Evolutionary conservation across 2,329 filamentous ascomycete genomes (phyloP).

Genomic region (Pseudofabraea citricarpa): DNA sequence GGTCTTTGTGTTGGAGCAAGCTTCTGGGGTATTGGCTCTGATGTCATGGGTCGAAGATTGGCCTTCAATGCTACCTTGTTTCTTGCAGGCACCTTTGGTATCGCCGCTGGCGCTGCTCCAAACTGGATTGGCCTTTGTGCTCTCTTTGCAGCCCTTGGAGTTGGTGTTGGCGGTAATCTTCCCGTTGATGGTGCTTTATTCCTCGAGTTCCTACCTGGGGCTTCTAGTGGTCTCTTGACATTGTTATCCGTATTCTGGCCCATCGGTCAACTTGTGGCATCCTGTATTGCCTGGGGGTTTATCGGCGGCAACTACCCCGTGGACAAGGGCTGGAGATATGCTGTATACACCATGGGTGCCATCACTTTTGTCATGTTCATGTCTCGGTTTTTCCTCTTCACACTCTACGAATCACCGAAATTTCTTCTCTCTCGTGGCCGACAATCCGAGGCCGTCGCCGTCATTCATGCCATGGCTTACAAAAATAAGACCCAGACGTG

Average conservation of each 20-base stretch:
- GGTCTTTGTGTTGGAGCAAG: constrained; percentile 75
- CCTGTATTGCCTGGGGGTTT: constrained; percentile 69
- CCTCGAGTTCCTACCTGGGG: constrained; percentile 75
- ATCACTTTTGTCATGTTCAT: constrained; percentile 74
- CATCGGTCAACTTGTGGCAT: constrained; percentile 70
- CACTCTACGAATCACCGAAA: constrained; percentile 81
- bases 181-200: constrained; percentile 78
- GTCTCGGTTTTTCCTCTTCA: constrained; percentile 73
- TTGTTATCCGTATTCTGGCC: constrained; percentile 87
- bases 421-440: constrained; percentile 73
- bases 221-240: constrained; percentile 69
- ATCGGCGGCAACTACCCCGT: constrained; percentile 48
- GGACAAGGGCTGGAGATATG: constrained; percentile 73
- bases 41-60: constrained; percentile 71
- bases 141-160: constrained; percentile 56
- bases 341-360: constrained; percentile 66
- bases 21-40: constrained; percentile 76
- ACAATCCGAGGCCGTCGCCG: constrained; percentile 73
- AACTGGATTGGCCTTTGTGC: constrained; percentile 63
- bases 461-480: constrained; percentile 72
- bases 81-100: constrained; percentile 69
- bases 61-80: constrained; percentile 80
- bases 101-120: constrained; percentile 61
- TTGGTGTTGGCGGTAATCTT: constrained; percentile 71
- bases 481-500: constrained; percentile 67